Evolutionary conservation across 2,329 filamentous ascomycete genomes (phyloP).

Genomic region (Colletotrichum tropicale): DNA sequence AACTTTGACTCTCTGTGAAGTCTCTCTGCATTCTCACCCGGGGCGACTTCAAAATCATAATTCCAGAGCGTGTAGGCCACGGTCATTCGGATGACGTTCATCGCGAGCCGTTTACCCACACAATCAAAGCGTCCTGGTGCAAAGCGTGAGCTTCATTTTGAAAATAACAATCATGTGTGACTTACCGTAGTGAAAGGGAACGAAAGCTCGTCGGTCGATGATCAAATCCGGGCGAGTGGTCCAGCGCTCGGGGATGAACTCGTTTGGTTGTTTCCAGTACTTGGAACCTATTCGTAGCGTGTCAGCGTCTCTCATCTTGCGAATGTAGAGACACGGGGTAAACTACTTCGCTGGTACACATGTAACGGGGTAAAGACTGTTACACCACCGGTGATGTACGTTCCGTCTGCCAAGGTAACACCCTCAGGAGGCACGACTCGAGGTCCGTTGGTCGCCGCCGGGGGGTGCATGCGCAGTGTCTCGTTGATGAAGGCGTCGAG

Average conservation of each 20-base stretch:
- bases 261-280: slow-evolving; percentile 12
- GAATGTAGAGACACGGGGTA: neutral
- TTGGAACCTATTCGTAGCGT: neutral
- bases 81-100: slow-evolving; percentile 1
- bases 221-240: slow-evolving; percentile 23
- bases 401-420: slow-evolving; percentile 23
- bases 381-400: slow-evolving; percentile 28
- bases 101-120: slow-evolving; percentile 6
- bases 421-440: slow-evolving; percentile 28
- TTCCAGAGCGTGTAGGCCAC: slow-evolving; percentile 17
- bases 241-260: slow-evolving; percentile 28
- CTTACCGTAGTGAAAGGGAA: slow-evolving; percentile 1
- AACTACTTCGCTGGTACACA: slow-evolving; percentile 5
- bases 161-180: no score
- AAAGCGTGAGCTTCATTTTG: neutral
- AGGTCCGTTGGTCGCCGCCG: slow-evolving; percentile 28
- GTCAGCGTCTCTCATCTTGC: neutral
- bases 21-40: neutral
- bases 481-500: slow-evolving; percentile 33
- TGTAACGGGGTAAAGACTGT: slow-evolving; percentile 6
- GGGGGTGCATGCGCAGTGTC: slow-evolving; percentile 31
- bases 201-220: slow-evolving; percentile 21
- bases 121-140: slow-evolving; percentile 5
- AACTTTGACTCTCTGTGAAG: neutral
- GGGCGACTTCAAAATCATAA: slow-evolving; percentile 15